Conservation (phyloP, 805 yeast species). For the Metschnikowia vanudenii region DNA sequence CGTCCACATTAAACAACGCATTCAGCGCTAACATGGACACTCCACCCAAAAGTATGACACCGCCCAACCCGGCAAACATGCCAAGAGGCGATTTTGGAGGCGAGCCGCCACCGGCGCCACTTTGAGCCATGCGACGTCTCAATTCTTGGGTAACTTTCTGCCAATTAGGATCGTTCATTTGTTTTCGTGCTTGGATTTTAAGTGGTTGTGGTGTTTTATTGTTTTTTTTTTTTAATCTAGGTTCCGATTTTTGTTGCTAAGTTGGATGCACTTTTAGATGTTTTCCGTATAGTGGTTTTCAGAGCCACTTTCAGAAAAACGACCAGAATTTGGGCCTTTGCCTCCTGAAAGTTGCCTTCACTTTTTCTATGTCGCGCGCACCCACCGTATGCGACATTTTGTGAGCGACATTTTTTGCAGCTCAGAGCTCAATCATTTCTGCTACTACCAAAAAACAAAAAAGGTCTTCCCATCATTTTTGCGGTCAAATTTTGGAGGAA, state of each 20-base stretch:
- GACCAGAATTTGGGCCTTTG: background rate
- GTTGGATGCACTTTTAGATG: background rate
- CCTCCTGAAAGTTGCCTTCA: slow-evolving; percentile 5
- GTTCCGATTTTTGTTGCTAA: too few relatives aligned
- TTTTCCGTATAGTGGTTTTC: background rate
- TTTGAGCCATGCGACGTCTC: slow-evolving; percentile 33
- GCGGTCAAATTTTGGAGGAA: too few relatives aligned
- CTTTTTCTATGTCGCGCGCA: background rate
- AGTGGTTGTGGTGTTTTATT: too few relatives aligned
- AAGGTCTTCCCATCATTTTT: too few relatives aligned
- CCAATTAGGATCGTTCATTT: slow-evolving; percentile 46
- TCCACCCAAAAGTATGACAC: slow-evolving; percentile 41
- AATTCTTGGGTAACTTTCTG: slow-evolving; percentile 40
- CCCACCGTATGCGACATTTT: slow-evolving; percentile 1
- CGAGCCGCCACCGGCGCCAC: slow-evolving; percentile 26
- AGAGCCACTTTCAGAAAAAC: background rate
- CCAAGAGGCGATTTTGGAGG: slow-evolving; percentile 38
- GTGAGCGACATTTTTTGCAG: slow-evolving; percentile 3
- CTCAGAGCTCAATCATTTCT: too few relatives aligned
- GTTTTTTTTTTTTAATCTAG: background rate
- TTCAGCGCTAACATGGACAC: slow-evolving; percentile 39
- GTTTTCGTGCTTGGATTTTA: too few relatives aligned
- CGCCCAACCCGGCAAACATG: slow-evolving; percentile 43
- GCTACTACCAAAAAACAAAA: too few relatives aligned
- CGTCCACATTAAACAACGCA: slow-evolving; percentile 67